Evolutionary conservation across 352 stramenopile genomes (phyloP).

Genomic region (Pilasporangium apinafurcum): DNA sequence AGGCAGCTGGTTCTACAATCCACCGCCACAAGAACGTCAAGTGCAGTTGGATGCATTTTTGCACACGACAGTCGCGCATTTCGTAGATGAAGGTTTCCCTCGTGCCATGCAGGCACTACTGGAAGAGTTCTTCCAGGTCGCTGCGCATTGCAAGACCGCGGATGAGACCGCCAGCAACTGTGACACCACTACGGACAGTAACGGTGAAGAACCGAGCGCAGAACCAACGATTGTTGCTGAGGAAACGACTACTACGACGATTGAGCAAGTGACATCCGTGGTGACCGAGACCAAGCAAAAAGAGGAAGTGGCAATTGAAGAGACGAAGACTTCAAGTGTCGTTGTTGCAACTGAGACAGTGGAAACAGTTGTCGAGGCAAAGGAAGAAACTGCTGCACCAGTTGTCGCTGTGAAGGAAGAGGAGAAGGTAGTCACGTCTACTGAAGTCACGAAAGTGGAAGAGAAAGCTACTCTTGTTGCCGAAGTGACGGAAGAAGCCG

Average conservation of each 20-base stretch:
- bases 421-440: not conserved
- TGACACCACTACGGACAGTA: slow-evolving; percentile 15
- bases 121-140: slow-evolving; percentile 49
- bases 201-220: slow-evolving; percentile 6
- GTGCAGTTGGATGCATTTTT: slow-evolving; percentile 63
- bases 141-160: slow-evolving; percentile 25
- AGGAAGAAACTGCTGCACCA: not conserved
- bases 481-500: not conserved
- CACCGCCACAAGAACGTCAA: slow-evolving; percentile 43
- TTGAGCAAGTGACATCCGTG: not conserved
- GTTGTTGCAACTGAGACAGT: slow-evolving; percentile 1
- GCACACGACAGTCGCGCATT: slow-evolving; percentile 41
- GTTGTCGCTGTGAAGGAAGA: slow-evolving; percentile 1
- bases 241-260: slow-evolving; percentile 7
- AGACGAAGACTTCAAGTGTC: slow-evolving; percentile 8
- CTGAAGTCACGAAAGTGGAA: not conserved
- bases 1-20: slow-evolving; percentile 52
- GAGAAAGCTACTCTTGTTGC: not conserved
- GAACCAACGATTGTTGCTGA: slow-evolving; percentile 6
- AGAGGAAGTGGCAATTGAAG: slow-evolving; percentile 3
- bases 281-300: slow-evolving; percentile 1
- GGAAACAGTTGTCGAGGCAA: not conserved
- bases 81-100: slow-evolving; percentile 30
- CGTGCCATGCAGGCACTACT: slow-evolving; percentile 34
- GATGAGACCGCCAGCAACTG: slow-evolving; percentile 26